Evolutionary conservation across 2,329 filamentous ascomycete species (phyloP).

Genomic region (Xylariales sp.): DNA sequence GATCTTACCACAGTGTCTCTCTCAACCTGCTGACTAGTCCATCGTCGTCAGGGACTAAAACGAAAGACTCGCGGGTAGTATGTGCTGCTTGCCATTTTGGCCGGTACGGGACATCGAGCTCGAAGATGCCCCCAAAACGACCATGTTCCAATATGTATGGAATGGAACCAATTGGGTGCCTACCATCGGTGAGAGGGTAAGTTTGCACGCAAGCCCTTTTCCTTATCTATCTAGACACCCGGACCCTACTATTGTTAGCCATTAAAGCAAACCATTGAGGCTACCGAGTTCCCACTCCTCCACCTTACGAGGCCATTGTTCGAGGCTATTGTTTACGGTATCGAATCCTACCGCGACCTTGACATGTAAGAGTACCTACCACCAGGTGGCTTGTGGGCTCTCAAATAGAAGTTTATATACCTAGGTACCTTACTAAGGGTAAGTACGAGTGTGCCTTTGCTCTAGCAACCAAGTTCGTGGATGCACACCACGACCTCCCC

Average conservation of each 20-base stretch:
- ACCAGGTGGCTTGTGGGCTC: too few species aligned
- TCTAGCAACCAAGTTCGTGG: not conserved
- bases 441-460: too few species aligned
- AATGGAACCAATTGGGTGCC: conserved; percentile 46
- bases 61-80: conserved; percentile 40
- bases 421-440: not conserved
- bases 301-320: not conserved
- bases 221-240: conserved; percentile 21
- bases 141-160: conserved; percentile 48
- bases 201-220: conserved; percentile 31
- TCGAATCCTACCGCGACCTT: not conserved
- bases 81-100: conserved; percentile 66
- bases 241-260: not conserved
- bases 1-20: not conserved
- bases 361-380: not conserved
- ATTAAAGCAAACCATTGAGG: not conserved
- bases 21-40: not conserved
- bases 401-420: not conserved
- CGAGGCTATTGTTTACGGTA: not conserved
- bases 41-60: not conserved
- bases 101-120: conserved; percentile 60
- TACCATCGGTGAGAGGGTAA: conserved; percentile 41
- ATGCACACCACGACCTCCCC: too few species aligned
- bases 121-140: conserved; percentile 52
- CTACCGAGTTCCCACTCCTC: not conserved